Percentiles rank a stretch among this genome's conserved stretches.
Evolutionary conservation across 805 yeast species (phyloP).

Genomic region (Hanseniaspora taiwanica): DNA sequence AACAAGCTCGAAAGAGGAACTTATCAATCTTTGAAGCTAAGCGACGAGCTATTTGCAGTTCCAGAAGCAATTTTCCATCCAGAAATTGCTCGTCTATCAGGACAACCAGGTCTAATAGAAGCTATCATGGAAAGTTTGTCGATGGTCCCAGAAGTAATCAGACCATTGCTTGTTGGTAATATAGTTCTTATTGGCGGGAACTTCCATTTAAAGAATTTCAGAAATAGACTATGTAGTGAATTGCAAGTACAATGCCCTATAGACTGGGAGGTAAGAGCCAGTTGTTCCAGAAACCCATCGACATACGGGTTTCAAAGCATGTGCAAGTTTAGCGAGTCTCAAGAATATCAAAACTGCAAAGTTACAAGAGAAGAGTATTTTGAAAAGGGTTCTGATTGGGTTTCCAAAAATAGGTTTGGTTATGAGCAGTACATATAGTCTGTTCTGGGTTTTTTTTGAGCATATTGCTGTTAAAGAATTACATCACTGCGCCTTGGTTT

Average conservation of each 20-base stretch:
- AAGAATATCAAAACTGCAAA: conserved; percentile 34
- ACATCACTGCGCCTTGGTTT: too few species aligned
- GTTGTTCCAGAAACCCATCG: conserved; percentile 24
- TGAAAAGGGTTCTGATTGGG: conserved; percentile 60
- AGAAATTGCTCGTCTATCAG: conserved; percentile 54
- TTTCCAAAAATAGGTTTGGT: conserved; percentile 29
- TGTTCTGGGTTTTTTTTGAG: neutral
- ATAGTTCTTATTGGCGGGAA: conserved; percentile 77
- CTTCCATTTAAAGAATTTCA: conserved; percentile 54
- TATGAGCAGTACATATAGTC: conserved; percentile 17
- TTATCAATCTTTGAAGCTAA: conserved; percentile 51
- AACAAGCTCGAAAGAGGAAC: conserved; percentile 23
- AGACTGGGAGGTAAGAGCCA: conserved; percentile 49
- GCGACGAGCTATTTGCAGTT: conserved; percentile 76
- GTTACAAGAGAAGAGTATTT: conserved; percentile 69
- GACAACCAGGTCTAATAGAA: conserved; percentile 65
- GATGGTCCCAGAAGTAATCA: conserved; percentile 55
- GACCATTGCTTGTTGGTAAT: conserved; percentile 70
- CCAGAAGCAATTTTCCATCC: conserved; percentile 88
- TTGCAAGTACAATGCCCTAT: conserved; percentile 56
- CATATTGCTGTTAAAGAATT: neutral
- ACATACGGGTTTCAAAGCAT: conserved; percentile 52
- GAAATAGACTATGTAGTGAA: conserved; percentile 45
- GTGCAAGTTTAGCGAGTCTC: conserved; percentile 27
- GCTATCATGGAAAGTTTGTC: conserved; percentile 55